Percentiles rank a stretch among this genome's conserved stretches.
phyloP scores from a whole-genome alignment of 2,329 filamentous ascomycete species.

The Aspergillus cejpii region DNA sequence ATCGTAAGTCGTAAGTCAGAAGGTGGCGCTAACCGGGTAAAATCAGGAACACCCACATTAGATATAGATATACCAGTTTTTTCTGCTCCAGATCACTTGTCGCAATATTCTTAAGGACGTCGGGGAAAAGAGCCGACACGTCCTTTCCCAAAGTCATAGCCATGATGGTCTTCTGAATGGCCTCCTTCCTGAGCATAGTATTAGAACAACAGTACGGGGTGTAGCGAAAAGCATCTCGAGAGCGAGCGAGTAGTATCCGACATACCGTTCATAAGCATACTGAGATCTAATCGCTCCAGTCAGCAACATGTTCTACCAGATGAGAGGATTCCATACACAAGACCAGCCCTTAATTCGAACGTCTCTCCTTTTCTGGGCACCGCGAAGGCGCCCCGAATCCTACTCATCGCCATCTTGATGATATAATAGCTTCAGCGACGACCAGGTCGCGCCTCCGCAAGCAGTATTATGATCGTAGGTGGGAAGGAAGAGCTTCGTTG shows the following conservation, averaged over 20 bases:
- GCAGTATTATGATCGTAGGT: conserved; percentile 13
- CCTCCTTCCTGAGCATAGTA: conserved; percentile 66
- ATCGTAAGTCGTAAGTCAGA: conserved; percentile 18
- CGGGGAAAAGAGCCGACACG: conserved; percentile 92
- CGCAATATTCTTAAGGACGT: conserved; percentile 98
- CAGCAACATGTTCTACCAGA: conserved; percentile 27
- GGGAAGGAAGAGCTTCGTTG: conserved; percentile 3
- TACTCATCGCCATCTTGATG: conserved; percentile 77
- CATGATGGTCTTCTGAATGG: conserved; percentile 99
- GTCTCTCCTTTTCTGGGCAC: conserved; percentile 95
- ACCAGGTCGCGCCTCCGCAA: conserved; percentile 33
- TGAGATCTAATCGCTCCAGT: conserved; percentile 60
- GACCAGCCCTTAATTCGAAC: conserved; percentile 87
- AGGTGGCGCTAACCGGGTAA: background rate
- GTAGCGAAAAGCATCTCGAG: background rate
- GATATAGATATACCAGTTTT: conserved; percentile 96
- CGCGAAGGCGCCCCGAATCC: conserved; percentile 88
- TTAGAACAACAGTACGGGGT: conserved; percentile 19
- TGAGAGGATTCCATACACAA: conserved; percentile 53
- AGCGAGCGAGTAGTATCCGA: conserved; percentile 1
- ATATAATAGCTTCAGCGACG: conserved; percentile 30
- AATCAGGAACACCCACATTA: conserved; percentile 62
- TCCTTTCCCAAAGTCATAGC: conserved; percentile 99
- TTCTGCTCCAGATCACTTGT: conserved; percentile 94
- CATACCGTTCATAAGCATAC: conserved; percentile 88